These are phyloP conservation scores for Vitis riparia DNA, from an alignment of 164 flowering plant species.

Conservation along the genomic window DNA sequence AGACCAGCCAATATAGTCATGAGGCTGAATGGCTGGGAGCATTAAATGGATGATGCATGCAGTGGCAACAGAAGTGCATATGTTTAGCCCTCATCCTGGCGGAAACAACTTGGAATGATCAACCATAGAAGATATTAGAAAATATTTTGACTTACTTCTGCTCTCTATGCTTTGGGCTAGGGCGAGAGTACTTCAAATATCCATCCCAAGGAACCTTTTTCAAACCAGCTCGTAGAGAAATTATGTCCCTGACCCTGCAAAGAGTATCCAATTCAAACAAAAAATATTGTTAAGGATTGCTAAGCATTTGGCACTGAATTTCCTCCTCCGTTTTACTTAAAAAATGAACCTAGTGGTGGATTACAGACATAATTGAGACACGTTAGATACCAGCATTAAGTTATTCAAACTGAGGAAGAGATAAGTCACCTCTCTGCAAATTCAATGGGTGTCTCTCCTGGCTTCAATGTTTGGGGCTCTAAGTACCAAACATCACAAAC, in stretches of 20 bases:
- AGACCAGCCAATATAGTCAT: too few relatives aligned
- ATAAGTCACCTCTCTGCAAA: conserved; percentile 82
- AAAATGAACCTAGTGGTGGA: too few relatives aligned
- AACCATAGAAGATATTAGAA: not conserved
- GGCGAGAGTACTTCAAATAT: conserved; percentile 88
- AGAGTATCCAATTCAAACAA: not conserved
- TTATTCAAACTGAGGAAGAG: not conserved
- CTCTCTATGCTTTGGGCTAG: conserved; percentile 86
- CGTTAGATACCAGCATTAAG: too few relatives aligned
- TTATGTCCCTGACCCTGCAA: conserved; percentile 86
- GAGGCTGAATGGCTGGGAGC: too few relatives aligned
- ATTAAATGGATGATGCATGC: too few relatives aligned
- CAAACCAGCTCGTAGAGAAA: conserved; percentile 88
- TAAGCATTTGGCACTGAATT: too few relatives aligned
- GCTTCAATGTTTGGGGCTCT: conserved; percentile 84
- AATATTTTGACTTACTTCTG: conserved; percentile 53
- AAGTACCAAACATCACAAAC: conserved; percentile 99
- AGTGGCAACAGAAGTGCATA: too few relatives aligned
- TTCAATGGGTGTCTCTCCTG: conserved; percentile 91
- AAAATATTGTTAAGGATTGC: not conserved
- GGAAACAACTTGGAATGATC: too few relatives aligned
- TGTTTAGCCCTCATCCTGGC: too few relatives aligned
- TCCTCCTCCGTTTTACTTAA: too few relatives aligned
- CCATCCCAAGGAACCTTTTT: conserved; percentile 99
- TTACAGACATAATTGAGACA: too few relatives aligned